Base-by-base conservation (phyloP, 768 basidiomycete species). In the Rhodotorula paludigena region DNA sequence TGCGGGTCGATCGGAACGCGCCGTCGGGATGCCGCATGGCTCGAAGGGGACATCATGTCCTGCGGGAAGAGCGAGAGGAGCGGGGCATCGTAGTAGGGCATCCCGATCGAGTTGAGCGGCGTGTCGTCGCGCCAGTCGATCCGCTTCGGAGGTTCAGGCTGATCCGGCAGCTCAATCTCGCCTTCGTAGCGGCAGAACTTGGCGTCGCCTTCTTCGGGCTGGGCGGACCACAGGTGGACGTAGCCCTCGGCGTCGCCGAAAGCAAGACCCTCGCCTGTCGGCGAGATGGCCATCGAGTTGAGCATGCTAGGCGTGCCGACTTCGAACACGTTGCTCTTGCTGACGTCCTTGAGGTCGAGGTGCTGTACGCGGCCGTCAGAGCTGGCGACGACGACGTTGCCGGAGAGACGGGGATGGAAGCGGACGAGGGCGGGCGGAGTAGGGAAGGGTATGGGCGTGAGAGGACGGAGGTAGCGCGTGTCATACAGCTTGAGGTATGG, bases 401-500 rank as follows among this genome's bases (percentile, higher is more conserved):
- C 87, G 11, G 87, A 80, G n/a, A 86, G 84, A 69, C 83, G 87
- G 2, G 92, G 90, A 39, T 92, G 82, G 35, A 88, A 77, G 55
- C 88, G 85, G 69, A 93, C 87, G 77, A 93, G 92, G 2, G 89
- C 85, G 2, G 94, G 92, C 0, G 89, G 88, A 18, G 87, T 84
- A 10, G 90, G 85, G 77, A 96, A 97, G 2, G 90, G 85, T 38
- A 97, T 83, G 0, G 94, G 91, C 5, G 90, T 84, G 4, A 97
- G 82, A 1, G 91, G 82, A 47, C 85, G 84, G 82, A 97, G 84
- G 32, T 83, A 89, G 38, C 94, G 87, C 38, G 90, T 74, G 77
- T 99, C 94, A 74, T 88, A 96, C 20, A 97, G 82, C 79, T 94
- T 96, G 70, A 99, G 90, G 41, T 92, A 81, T 5, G 92, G 90